Evolutionary conservation across 208 protist species (phyloP).

Genomic region (Trypanosoma rangeli): DNA sequence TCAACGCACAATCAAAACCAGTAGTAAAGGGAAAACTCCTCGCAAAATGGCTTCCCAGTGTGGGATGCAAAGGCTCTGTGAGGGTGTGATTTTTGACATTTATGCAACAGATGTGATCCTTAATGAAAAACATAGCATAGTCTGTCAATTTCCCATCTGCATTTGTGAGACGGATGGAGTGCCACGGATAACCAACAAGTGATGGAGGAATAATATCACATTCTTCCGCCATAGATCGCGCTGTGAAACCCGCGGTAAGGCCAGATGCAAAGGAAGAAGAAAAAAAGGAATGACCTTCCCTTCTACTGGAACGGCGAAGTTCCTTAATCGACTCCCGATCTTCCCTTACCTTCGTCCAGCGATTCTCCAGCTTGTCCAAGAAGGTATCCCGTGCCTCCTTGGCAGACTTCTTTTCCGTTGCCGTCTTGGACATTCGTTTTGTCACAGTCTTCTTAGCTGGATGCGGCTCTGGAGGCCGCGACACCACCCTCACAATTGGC

Average conservation of each 20-base stretch:
- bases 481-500: not conserved
- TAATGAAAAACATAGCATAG: constrained; percentile 35
- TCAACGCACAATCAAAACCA: constrained; percentile 51
- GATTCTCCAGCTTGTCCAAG: not conserved
- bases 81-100: constrained; percentile 22
- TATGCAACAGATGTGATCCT: constrained; percentile 36
- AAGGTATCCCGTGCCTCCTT: constrained; percentile 21
- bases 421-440: not conserved
- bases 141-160: constrained; percentile 24
- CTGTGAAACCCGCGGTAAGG: not conserved
- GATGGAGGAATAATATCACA: constrained; percentile 13
- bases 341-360: constrained; percentile 10
- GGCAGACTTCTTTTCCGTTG: not conserved
- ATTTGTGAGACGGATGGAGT: constrained; percentile 28
- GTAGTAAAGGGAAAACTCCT: constrained; percentile 38
- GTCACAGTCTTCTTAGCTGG: not conserved
- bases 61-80: constrained; percentile 17
- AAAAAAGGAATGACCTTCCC: not conserved
- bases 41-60: constrained; percentile 13
- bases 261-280: no score
- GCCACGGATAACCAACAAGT: constrained; percentile 36
- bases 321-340: not conserved
- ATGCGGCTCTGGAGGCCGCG: not conserved
- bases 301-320: not conserved
- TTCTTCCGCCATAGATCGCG: constrained; percentile 13